Conservation (phyloP, 2,329 filamentous ascomycete genomes). For the Xylaria arbuscula region DNA sequence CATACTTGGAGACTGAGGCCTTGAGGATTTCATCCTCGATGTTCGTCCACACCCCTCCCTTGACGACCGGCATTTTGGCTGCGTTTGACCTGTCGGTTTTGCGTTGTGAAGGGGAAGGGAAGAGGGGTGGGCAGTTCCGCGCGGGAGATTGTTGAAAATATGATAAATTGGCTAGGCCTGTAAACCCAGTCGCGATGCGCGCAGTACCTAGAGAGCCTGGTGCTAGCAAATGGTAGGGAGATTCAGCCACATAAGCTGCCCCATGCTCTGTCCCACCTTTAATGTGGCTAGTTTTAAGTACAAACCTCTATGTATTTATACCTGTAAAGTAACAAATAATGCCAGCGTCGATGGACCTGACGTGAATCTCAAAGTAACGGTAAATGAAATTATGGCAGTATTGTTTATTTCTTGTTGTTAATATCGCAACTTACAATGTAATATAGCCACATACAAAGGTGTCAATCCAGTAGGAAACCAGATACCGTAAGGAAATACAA, state of each 20-base stretch:
- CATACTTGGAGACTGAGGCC: constrained; percentile 93
- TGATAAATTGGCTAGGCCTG: not conserved
- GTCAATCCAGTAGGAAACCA: no score
- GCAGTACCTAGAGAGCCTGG: constrained; percentile 2
- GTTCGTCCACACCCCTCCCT: constrained; percentile 80
- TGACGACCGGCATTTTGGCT: constrained; percentile 73
- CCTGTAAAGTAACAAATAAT: no score
- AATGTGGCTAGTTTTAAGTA: not conserved
- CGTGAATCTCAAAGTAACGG: no score
- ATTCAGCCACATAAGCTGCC: constrained; percentile 14
- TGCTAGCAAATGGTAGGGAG: constrained; percentile 7
- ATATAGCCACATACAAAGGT: no score
- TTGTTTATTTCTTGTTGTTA: no score
- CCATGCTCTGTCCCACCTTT: not conserved
- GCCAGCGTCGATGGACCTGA: no score
- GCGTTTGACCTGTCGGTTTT: constrained; percentile 4
- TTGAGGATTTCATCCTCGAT: constrained; percentile 97
- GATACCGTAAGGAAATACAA: no score
- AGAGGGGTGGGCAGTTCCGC: constrained; percentile 1
- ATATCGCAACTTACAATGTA: no score
- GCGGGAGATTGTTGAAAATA: constrained; percentile 12
- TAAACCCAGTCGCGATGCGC: constrained; percentile 28
- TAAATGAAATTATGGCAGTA: no score
- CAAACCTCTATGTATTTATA: no score
- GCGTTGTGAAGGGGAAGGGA: not conserved